Base-by-base conservation (phyloP, 371 early-diverging fungal species). In the Catenaria anguillulae region DNA sequence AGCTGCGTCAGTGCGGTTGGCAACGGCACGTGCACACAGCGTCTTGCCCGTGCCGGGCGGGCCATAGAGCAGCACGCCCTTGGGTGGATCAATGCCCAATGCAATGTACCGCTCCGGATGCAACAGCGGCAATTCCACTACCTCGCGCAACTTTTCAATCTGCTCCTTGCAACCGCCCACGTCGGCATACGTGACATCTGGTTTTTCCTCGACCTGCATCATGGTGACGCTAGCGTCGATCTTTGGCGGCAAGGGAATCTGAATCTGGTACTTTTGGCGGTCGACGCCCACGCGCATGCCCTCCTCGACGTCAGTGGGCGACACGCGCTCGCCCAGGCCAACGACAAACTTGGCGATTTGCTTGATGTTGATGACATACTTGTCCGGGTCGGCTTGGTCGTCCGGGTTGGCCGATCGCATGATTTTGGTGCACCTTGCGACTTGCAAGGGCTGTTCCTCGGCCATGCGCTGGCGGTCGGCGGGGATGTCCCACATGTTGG, bases 31-130 rank as follows among this genome's bases (percentile, higher is more conserved):
- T 19, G 99, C 99, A 65, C 94, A 88, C n/a, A 99, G 82, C 8
- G 99, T 99, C 78, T 99, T 99, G 61, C 99, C 99, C 23, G 99
- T 99, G 68, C 99, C 99, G 33, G 99, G 99, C 59, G 99, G 99
- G 26, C 99, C 97, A 71, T 99, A 99, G 4, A 98, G 81, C 64
- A 99, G 73, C 15, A 99, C 99, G 65, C 99, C 99, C 79, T 96
- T 93, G 40, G 96, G 97, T 37, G 95, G 96, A 67, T 97, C 93
- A 68, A 95, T 95, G 66, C 95, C 97, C 12, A 95, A 77, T 65
- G 87, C 88, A 48, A 92, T 89, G 73, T 90, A 97, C 64, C 87
- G 78, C 70, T 96, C 95, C 33, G 97, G 97, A 75, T 81, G 90
- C 60, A 94, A 81, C 19, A 99, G 81, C 36, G 99, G 99, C 73